Conservation (phyloP, 768 basidiomycete genomes). For the Clitopilus passeckerianus region DNA sequence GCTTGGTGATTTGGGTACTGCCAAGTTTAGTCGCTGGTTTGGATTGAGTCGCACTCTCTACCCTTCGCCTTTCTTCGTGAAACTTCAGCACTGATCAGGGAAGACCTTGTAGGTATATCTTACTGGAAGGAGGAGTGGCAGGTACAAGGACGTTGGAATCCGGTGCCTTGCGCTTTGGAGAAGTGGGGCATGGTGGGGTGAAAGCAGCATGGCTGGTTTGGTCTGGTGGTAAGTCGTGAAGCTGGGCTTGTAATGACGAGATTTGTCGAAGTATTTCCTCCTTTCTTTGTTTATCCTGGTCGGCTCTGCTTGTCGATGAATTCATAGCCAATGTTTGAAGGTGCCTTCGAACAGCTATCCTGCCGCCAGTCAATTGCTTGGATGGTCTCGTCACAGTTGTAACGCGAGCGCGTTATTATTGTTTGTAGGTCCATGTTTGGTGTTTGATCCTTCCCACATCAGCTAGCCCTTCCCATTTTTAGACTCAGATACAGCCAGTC, state of each 20-base stretch:
- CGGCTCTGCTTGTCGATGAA: slow-evolving; percentile 39
- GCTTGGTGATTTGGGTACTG: slow-evolving; percentile 2
- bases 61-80: slow-evolving; percentile 35
- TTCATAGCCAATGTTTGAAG: slow-evolving; percentile 41
- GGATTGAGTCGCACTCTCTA: slow-evolving; percentile 18
- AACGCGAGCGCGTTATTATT: slow-evolving; percentile 17
- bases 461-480: slow-evolving; percentile 11
- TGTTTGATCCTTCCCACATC: slow-evolving; percentile 1
- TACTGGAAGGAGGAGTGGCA: slow-evolving; percentile 67
- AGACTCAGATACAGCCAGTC: slow-evolving; percentile 25
- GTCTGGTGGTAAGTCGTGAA: slow-evolving; percentile 30
- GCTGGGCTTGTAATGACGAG: slow-evolving; percentile 48
- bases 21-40: slow-evolving; percentile 2
- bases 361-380: too few species aligned
- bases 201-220: slow-evolving; percentile 6
- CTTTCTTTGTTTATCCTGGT: slow-evolving; percentile 35
- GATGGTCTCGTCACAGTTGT: too few species aligned
- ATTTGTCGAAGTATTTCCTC: slow-evolving; percentile 53
- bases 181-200: slow-evolving; percentile 17
- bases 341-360: too few species aligned
- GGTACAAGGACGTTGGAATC: slow-evolving; percentile 42
- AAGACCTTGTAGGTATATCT: slow-evolving; percentile 13
- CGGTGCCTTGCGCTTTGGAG: slow-evolving; percentile 44
- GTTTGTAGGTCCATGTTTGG: background rate
- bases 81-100: slow-evolving; percentile 1